Evolutionary conservation across 768 basidiomycete species (phyloP).

Genomic region (Russula ochroleuca): DNA sequence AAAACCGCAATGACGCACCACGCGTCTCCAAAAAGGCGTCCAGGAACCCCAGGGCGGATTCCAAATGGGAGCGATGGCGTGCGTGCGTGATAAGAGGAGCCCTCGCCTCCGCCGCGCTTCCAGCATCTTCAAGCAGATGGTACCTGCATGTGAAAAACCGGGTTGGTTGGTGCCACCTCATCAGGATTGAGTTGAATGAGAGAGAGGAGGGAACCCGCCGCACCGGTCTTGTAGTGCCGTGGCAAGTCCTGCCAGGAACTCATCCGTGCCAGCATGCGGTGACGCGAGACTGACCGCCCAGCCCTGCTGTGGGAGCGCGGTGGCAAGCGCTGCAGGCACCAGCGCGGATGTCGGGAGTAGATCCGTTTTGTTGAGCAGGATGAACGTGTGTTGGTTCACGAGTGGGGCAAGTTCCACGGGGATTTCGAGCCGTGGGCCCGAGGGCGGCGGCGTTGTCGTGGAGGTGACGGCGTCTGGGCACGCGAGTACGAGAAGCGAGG

Average conservation of each 20-base stretch:
- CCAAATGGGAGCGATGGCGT: conserved; percentile 73
- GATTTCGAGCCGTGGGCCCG: conserved; percentile 31
- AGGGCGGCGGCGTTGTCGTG: conserved; percentile 1
- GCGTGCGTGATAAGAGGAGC: conserved; percentile 72
- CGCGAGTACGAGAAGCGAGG: conserved; percentile 78
- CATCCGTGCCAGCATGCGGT: conserved; percentile 50
- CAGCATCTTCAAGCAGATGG: conserved; percentile 15
- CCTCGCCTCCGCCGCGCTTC: conserved; percentile 32
- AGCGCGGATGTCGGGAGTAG: conserved; percentile 34
- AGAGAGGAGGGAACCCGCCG: background rate
- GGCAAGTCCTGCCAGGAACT: conserved; percentile 59
- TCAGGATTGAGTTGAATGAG: background rate
- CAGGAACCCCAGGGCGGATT: conserved; percentile 57
- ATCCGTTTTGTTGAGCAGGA: conserved; percentile 81
- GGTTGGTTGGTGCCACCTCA: too few relatives aligned
- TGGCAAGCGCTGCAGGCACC: background rate
- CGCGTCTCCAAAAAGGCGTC: conserved; percentile 54
- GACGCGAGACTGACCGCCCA: conserved; percentile 66
- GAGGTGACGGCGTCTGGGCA: conserved; percentile 45
- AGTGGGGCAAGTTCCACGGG: conserved; percentile 49
- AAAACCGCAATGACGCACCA: conserved; percentile 30
- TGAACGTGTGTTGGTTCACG: conserved; percentile 53
- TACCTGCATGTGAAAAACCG: conserved; percentile 15
- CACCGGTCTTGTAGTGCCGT: conserved; percentile 49
- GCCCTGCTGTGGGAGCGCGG: background rate